phyloP scores from a whole-genome alignment of 352 stramenopile species.

The Phytophthora crassamura region DNA sequence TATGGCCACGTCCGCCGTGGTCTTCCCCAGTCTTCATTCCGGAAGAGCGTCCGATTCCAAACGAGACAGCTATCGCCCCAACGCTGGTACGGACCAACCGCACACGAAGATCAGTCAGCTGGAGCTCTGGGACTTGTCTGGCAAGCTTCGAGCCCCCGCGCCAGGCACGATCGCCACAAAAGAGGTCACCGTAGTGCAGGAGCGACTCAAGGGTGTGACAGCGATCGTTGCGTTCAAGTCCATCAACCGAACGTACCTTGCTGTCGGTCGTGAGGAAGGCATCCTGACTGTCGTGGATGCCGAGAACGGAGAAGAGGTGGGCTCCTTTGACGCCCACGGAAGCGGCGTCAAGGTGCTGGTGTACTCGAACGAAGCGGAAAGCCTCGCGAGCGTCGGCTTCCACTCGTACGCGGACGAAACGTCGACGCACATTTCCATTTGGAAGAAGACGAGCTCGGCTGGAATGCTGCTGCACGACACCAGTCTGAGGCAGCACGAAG shows the following conservation, averaged over 20 bases:
- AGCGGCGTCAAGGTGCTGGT: slow-evolving; percentile 63
- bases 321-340: slow-evolving; percentile 60
- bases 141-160: slow-evolving; percentile 30
- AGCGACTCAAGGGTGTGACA: slow-evolving; percentile 63
- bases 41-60: slow-evolving; percentile 20
- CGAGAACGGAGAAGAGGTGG: slow-evolving; percentile 53
- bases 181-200: slow-evolving; percentile 39
- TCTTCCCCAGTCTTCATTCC: slow-evolving; percentile 44
- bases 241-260: slow-evolving; percentile 61
- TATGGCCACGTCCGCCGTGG: slow-evolving; percentile 55
- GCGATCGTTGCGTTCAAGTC: slow-evolving; percentile 52
- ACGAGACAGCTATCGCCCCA: slow-evolving; percentile 41
- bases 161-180: slow-evolving; percentile 34
- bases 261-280: slow-evolving; percentile 61
- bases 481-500: slow-evolving; percentile 42
- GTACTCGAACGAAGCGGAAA: slow-evolving; percentile 55
- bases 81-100: slow-evolving; percentile 31
- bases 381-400: slow-evolving; percentile 63
- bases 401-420: slow-evolving; percentile 76
- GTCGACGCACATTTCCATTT: slow-evolving; percentile 62
- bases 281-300: slow-evolving; percentile 60
- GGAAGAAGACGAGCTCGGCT: slow-evolving; percentile 45
- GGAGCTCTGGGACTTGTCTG: slow-evolving; percentile 62
- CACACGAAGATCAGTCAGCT: slow-evolving; percentile 66
- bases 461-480: slow-evolving; percentile 41